Percentiles rank a stretch among this genome's conserved stretches.
These are phyloP conservation scores for Ascochyta fabae DNA, from an alignment of 2,329 filamentous ascomycete genomes.

Conservation along the genomic window DNA sequence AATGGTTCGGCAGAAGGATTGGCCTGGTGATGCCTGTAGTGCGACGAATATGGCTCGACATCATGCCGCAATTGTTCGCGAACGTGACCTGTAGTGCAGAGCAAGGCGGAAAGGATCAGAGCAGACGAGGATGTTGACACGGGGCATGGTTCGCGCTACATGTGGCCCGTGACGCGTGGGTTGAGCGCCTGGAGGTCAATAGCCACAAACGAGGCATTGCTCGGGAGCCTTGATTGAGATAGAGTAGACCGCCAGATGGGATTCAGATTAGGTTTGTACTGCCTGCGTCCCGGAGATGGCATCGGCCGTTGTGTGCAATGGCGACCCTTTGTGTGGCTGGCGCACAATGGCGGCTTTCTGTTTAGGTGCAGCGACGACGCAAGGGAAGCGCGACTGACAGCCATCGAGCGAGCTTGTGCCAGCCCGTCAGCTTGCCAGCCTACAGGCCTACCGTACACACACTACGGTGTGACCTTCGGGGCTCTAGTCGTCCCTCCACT, in stretches of 20 bases:
- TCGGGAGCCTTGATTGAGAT: constrained; percentile 3
- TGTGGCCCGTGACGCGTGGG: constrained; percentile 33
- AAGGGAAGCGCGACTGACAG: constrained; percentile 8
- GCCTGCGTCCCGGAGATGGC: constrained; percentile 13
- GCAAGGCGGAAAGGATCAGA: constrained; percentile 26
- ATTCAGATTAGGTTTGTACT: constrained; percentile 29
- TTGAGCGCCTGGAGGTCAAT: constrained; percentile 25
- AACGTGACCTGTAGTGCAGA: constrained; percentile 13
- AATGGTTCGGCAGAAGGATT: constrained; percentile 21
- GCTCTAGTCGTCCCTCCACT: neutral
- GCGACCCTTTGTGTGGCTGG: constrained; percentile 1
- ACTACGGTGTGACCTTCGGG: neutral
- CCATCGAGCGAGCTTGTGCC: constrained; percentile 6
- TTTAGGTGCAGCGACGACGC: constrained; percentile 10
- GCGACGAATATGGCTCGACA: constrained; percentile 23
- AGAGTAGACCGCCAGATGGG: constrained; percentile 15
- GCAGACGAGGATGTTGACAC: constrained; percentile 27
- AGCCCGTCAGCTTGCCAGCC: neutral
- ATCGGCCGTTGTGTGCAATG: constrained; percentile 17
- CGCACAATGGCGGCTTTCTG: constrained; percentile 6
- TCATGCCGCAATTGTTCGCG: constrained; percentile 25
- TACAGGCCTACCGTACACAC: neutral
- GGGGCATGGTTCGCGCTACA: constrained; percentile 45
- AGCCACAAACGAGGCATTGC: constrained; percentile 7
- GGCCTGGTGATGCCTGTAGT: constrained; percentile 22